These are phyloP conservation scores for Boletus subcaerulescens DNA, from an alignment of 768 basidiomycete species.

Conservation along the genomic window DNA sequence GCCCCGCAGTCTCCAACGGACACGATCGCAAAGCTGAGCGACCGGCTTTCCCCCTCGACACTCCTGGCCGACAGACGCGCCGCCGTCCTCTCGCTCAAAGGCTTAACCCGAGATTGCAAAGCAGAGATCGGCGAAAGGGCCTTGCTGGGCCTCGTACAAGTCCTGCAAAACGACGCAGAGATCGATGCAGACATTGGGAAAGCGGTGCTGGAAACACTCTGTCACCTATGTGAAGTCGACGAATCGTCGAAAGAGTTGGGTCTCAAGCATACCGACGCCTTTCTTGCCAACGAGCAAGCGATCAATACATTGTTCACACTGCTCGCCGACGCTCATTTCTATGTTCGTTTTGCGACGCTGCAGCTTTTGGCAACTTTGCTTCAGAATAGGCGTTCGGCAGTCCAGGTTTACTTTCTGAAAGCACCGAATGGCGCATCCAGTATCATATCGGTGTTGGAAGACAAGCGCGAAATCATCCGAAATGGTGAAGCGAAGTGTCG, in stretches of 20 bases:
- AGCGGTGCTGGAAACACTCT: conserved; percentile 87
- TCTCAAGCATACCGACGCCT: conserved; percentile 76
- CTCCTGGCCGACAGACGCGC: conserved; percentile 90
- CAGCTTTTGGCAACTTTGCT: conserved; percentile 80
- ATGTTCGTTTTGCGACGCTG: conserved; percentile 79
- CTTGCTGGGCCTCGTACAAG: conserved; percentile 72
- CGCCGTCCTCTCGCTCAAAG: conserved; percentile 91
- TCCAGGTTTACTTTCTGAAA: conserved; percentile 91
- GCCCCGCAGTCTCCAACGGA: conserved; percentile 81
- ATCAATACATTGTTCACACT: conserved; percentile 75
- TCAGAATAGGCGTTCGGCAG: conserved; percentile 72
- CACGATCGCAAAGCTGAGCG: conserved; percentile 84
- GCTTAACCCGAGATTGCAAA: conserved; percentile 87
- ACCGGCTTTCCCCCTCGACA: conserved; percentile 86
- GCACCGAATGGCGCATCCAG: conserved; percentile 74
- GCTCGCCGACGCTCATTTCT: conserved; percentile 74
- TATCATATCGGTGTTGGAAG: conserved; percentile 73
- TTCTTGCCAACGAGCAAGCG: conserved; percentile 70
- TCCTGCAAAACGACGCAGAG: conserved; percentile 83
- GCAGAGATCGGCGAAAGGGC: conserved; percentile 81
- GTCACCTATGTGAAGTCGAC: conserved; percentile 78
- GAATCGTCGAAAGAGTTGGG: conserved; percentile 62
- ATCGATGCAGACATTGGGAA: conserved; percentile 91
- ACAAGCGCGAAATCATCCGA: conserved; percentile 83
- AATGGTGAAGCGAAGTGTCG: conserved; percentile 56